These are phyloP conservation scores for Colletotrichum tamarilloi DNA, from an alignment of 2,329 filamentous ascomycete species.

Conservation along the genomic window DNA sequence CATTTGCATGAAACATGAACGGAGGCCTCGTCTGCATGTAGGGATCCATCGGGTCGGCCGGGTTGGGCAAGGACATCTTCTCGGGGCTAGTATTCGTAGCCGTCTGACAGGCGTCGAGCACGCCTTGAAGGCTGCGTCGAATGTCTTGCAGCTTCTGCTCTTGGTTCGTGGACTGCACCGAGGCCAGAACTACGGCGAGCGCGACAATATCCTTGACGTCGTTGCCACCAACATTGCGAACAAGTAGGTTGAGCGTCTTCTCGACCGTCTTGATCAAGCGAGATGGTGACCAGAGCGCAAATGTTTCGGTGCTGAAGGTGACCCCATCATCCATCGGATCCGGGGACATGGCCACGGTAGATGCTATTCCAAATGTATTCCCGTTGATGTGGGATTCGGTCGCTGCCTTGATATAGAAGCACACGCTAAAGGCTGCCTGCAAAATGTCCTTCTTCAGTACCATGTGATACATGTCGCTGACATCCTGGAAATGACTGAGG, in stretches of 20 bases:
- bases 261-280: conserved; percentile 57
- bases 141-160: conserved; percentile 57
- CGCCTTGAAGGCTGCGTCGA: conserved; percentile 51
- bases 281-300: conserved; percentile 54
- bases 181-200: conserved; percentile 59
- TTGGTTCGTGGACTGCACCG: conserved; percentile 51
- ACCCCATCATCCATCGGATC: conserved; percentile 49
- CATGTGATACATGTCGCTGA: conserved; percentile 64
- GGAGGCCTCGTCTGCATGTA: conserved; percentile 35
- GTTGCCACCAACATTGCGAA: conserved; percentile 58
- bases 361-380: conserved; percentile 26
- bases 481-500: conserved; percentile 57
- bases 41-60: conserved; percentile 35
- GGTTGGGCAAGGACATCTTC: conserved; percentile 38
- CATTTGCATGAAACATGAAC: conserved; percentile 45
- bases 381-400: conserved; percentile 33
- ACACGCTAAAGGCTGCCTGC: conserved; percentile 66
- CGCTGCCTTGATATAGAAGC: conserved; percentile 61
- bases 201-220: conserved; percentile 63
- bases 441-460: conserved; percentile 65
- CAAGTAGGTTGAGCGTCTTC: conserved; percentile 57
- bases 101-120: conserved; percentile 58
- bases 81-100: conserved; percentile 57
- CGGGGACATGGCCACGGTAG: conserved; percentile 46
- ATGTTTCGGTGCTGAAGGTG: conserved; percentile 47